A percentile compares a stretch with the other conserved stretches of the same genome.
These are phyloP conservation scores for Pseudogymnoascus sp. DNA, from an alignment of 2,329 filamentous ascomycete genomes.

Conservation along the genomic window DNA sequence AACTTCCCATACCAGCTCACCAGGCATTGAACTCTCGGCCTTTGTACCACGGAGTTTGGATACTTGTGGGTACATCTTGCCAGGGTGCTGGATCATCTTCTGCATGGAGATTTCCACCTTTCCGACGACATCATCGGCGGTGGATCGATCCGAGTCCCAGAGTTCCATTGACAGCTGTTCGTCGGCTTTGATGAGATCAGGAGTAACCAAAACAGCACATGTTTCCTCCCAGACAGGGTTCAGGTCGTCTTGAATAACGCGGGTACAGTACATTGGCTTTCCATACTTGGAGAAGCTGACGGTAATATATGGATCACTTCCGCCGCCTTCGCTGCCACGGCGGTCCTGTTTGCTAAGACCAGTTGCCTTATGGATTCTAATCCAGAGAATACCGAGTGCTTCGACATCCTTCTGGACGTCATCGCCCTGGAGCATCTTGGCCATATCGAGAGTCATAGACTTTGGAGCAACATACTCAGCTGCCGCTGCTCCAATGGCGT, in stretches of 20 bases:
- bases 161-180: slow-evolving; percentile 90
- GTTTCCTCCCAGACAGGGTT: slow-evolving; percentile 91
- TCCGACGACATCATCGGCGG: slow-evolving; percentile 89
- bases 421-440: slow-evolving; percentile 85
- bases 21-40: slow-evolving; percentile 80
- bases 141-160: slow-evolving; percentile 91
- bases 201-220: slow-evolving; percentile 75
- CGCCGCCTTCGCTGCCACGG: slow-evolving; percentile 74
- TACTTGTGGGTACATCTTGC: slow-evolving; percentile 84
- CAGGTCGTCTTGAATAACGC: slow-evolving; percentile 89
- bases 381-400: slow-evolving; percentile 82
- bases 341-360: slow-evolving; percentile 87
- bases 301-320: slow-evolving; percentile 92
- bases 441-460: slow-evolving; percentile 84
- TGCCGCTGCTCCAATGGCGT: slow-evolving; percentile 78
- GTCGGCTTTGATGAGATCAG: slow-evolving; percentile 85
- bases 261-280: slow-evolving; percentile 95
- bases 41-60: slow-evolving; percentile 79
- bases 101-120: slow-evolving; percentile 92
- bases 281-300: slow-evolving; percentile 92
- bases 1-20: slow-evolving; percentile 91
- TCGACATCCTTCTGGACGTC: slow-evolving; percentile 83
- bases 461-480: slow-evolving; percentile 93
- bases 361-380: slow-evolving; percentile 80
- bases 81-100: slow-evolving; percentile 88